Evolutionary conservation across 768 basidiomycete species (phyloP).

Genomic region (Lactarius pseudohatsudake): DNA sequence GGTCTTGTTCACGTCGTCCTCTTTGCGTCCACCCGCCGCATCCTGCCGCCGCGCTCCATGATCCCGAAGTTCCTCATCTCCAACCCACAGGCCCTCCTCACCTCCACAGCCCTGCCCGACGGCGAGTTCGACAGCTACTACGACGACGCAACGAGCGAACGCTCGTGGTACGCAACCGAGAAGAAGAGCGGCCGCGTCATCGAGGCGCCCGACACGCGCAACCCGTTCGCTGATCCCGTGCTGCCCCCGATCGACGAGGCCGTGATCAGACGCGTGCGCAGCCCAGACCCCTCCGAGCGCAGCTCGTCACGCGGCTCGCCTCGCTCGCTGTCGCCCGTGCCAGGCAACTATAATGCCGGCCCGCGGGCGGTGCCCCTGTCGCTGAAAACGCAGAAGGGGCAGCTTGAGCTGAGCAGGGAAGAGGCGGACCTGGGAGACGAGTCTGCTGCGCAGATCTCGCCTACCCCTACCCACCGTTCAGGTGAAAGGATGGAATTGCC

Average conservation of each 20-base stretch:
- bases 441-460: neutral
- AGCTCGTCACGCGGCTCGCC: neutral
- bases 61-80: slow-evolving; percentile 31
- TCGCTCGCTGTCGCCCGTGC: neutral
- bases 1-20: slow-evolving; percentile 38
- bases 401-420: neutral
- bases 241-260: slow-evolving; percentile 1
- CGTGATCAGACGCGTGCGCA: neutral
- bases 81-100: slow-evolving; percentile 4
- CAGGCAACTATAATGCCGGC: neutral
- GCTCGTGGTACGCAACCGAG: neutral
- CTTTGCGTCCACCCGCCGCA: slow-evolving; percentile 35
- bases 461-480: neutral
- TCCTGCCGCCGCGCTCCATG: slow-evolving; percentile 35
- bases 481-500: neutral
- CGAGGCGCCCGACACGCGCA: neutral
- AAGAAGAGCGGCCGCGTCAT: neutral
- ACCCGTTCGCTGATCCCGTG: slow-evolving; percentile 18
- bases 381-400: neutral
- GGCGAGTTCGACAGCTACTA: slow-evolving; percentile 8
- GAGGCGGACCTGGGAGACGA: neutral
- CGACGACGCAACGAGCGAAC: neutral
- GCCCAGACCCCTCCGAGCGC: slow-evolving; percentile 15
- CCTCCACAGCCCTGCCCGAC: slow-evolving; percentile 9
- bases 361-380: neutral